phyloP scores from a whole-genome alignment of 73 alveolate species.

The Loxodes magnus region DNA sequence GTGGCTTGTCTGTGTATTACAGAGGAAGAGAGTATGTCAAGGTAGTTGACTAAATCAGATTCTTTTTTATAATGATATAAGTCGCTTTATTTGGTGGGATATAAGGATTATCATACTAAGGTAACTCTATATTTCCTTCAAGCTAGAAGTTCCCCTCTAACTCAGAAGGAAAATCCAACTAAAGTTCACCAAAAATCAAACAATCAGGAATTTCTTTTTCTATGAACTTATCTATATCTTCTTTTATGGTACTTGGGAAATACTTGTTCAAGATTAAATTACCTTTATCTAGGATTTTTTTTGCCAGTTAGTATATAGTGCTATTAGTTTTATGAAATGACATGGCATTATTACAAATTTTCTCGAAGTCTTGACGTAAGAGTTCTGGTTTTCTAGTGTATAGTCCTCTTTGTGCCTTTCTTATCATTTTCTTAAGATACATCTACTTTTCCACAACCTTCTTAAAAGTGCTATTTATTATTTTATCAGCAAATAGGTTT shows the following conservation, averaged over 20 bases:
- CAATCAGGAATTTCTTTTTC: too few relatives aligned
- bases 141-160: too few relatives aligned
- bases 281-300: conserved; percentile 45
- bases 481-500: conserved; percentile 45
- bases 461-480: conserved; percentile 52
- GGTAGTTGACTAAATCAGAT: too few relatives aligned
- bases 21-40: too few relatives aligned
- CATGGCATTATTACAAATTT: conserved; percentile 75
- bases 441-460: conserved; percentile 73
- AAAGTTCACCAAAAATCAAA: too few relatives aligned
- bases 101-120: too few relatives aligned
- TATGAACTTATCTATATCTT: conserved; percentile 13
- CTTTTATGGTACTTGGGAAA: conserved; percentile 18
- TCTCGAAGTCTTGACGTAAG: conserved; percentile 43
- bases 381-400: conserved; percentile 49
- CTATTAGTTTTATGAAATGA: conserved; percentile 56
- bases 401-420: conserved; percentile 35
- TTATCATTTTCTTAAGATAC: conserved; percentile 59
- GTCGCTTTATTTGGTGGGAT: too few relatives aligned
- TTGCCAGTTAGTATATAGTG: conserved; percentile 58
- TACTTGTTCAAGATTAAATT: conserved; percentile 4
- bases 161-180: too few relatives aligned
- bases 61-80: too few relatives aligned
- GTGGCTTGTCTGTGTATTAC: neutral
- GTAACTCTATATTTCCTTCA: too few relatives aligned